These are phyloP conservation scores for Exsudoporus floridanus DNA, from an alignment of 1,284 basidiomycete species.

Conservation along the genomic window DNA sequence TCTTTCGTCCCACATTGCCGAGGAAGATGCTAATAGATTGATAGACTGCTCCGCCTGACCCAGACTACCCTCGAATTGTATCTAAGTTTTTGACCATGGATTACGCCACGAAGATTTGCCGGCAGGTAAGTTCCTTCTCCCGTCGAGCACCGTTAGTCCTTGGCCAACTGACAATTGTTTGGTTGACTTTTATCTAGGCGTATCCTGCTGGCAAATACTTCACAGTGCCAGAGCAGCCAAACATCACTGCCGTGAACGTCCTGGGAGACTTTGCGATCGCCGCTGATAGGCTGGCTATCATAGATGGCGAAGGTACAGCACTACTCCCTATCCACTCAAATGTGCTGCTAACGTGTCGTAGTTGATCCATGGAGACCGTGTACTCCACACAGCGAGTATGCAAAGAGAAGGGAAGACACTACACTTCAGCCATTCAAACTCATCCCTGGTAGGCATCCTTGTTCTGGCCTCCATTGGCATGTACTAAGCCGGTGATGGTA, in stretches of 20 bases:
- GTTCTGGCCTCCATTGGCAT: not conserved
- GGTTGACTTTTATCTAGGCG: conserved; percentile 46
- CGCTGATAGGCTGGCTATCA: conserved; percentile 78
- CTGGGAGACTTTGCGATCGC: conserved; percentile 78
- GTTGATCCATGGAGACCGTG: conserved; percentile 90
- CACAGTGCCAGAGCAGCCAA: conserved; percentile 68
- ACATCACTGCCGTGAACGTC: conserved; percentile 77
- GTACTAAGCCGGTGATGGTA: not conserved
- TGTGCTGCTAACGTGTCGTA: conserved; percentile 28
- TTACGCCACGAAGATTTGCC: conserved; percentile 80
- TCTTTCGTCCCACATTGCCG: conserved; percentile 13
- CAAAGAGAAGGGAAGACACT: conserved; percentile 69
- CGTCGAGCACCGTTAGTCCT: not conserved
- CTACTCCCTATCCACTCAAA: not conserved
- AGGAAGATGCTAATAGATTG: not conserved
- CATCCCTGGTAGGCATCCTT: conserved; percentile 66
- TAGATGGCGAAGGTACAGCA: conserved; percentile 73
- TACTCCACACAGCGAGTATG: conserved; percentile 82
- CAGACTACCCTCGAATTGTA: conserved; percentile 65
- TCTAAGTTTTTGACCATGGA: conserved; percentile 74
- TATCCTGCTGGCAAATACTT: conserved; percentile 80
- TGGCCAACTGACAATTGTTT: not conserved
- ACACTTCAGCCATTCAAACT: conserved; percentile 79
- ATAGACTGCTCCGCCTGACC: conserved; percentile 69
- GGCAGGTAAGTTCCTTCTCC: conserved; percentile 45